Percentiles rank a stretch among this genome's conserved stretches.
Conservation (phyloP, 2,329 filamentous ascomycete species). For the Xylariales sp. region DNA sequence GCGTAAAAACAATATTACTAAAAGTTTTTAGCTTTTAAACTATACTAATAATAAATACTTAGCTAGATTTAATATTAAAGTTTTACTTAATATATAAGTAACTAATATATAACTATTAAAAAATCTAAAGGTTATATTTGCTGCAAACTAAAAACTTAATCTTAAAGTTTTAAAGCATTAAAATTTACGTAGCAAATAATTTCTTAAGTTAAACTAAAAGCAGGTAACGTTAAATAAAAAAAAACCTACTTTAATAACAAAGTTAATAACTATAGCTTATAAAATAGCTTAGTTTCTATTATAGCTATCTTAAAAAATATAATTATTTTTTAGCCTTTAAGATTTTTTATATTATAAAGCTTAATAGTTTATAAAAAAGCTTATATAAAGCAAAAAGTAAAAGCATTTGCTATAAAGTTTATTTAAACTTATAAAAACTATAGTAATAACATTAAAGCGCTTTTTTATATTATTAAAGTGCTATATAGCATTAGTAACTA, state of each 20-base stretch:
- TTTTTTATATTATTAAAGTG: conserved; percentile 53
- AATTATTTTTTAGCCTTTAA: no score
- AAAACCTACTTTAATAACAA: no score
- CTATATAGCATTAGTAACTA: conserved; percentile 56
- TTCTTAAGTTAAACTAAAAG: conserved; percentile 71
- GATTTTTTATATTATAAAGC: no score
- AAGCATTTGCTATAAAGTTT: conserved; percentile 66
- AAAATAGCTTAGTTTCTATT: no score
- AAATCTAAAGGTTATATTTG: conserved; percentile 78
- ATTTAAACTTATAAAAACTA: conserved; percentile 60
- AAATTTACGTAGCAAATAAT: conserved; percentile 87
- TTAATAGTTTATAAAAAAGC: conserved; percentile 74
- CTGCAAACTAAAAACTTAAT: conserved; percentile 61
- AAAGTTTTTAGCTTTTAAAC: conserved; percentile 73
- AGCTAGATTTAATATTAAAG: conserved; percentile 76
- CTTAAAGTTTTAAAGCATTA: conserved; percentile 80
- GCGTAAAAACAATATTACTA: conserved; percentile 75
- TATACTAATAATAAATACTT: conserved; percentile 79
- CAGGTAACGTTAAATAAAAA: no score
- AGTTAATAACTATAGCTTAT: no score
- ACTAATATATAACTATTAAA: conserved; percentile 78
- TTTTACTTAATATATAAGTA: conserved; percentile 72
- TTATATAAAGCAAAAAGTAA: conserved; percentile 64
- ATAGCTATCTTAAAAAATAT: no score
- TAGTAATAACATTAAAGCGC: conserved; percentile 57